Base-by-base conservation (phyloP, 2,329 filamentous ascomycete genomes). In the Colletotrichum graminicola region DNA sequence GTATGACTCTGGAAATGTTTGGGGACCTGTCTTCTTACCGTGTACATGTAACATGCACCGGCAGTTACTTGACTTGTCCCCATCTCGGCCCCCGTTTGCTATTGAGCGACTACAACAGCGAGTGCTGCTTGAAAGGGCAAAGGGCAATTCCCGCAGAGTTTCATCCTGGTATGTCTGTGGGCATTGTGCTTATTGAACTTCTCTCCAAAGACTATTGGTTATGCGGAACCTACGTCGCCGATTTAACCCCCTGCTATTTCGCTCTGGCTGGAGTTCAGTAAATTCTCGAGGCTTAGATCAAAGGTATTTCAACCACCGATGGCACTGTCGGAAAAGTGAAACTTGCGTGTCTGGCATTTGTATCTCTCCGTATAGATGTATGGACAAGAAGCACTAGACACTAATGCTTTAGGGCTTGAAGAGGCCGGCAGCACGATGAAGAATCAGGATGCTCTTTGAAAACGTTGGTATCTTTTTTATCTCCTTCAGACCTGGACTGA, bases 1-100 rank as follows among this genome's bases (percentile, higher is more conserved):
- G 61, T 66, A 63, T 62, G 41, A 61, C 54, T 63, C 39, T 43
- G 67, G 67, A n/a, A 72, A 72, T 62, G 60, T 63, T 73, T 67
- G 71, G 63, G 67, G 63, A 18, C 34, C 52, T 26, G 11, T 39
- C 23, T n/a, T 36, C 29, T 21, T 18, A 32, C 51, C n/a, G 14
- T 67, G 56, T 49, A 51, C n/a, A 18, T 67, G 56, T 49, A 36
- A 12, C 51, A 36, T 52, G 32, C 18, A 26, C 47, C 26, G 5
- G n/a, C 36, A 32, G 5, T 32, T 32, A 21, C 29, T 49, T 49
- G 29, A 34, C 6, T 18, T 39, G 5, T 32, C 14, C n/a, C 32
- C 32, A 16, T 61, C 43, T 51, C 34, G 45, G 52, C 21, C n/a
- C n/a, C 16, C 16, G 23, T 32, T 56, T 32, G 16, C 32, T 49